Percentiles rank a stretch among this genome's conserved stretches.
phyloP scores from a whole-genome alignment of 2,329 filamentous ascomycete genomes.

The Colletotrichum sp. region DNA sequence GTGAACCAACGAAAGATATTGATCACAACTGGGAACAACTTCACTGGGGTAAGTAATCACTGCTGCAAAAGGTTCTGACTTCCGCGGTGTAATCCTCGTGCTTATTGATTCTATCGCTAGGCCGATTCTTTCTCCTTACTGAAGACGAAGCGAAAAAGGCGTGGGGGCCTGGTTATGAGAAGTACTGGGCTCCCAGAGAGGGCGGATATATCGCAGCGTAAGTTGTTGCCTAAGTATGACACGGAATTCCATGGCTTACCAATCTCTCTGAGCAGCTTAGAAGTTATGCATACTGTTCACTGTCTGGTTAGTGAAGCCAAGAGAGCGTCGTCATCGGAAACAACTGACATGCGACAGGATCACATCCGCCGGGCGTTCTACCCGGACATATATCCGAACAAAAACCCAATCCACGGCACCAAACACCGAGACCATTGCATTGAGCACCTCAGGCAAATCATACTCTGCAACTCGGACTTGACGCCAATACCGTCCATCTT shows the following conservation, averaged over 20 bases:
- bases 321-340: neutral
- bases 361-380: neutral
- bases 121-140: neutral
- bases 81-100: neutral
- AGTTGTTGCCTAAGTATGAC: neutral
- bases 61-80: neutral
- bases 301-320: neutral
- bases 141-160: neutral
- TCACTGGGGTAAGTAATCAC: neutral
- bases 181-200: neutral
- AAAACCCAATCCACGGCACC: neutral
- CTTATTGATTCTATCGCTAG: neutral
- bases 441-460: neutral
- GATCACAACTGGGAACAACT: neutral
- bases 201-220: neutral
- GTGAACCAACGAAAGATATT: neutral
- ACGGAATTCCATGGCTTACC: neutral
- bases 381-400: neutral
- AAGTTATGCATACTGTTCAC: neutral
- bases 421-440: neutral
- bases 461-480: neutral
- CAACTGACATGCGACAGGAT: neutral
- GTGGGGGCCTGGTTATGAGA: neutral
- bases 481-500: neutral
- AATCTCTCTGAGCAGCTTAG: neutral